A percentile compares a stretch with the other conserved stretches of the same genome.
phyloP scores from a whole-genome alignment of 208 protist species.

The Kentomonas sorsogonicus region DNA sequence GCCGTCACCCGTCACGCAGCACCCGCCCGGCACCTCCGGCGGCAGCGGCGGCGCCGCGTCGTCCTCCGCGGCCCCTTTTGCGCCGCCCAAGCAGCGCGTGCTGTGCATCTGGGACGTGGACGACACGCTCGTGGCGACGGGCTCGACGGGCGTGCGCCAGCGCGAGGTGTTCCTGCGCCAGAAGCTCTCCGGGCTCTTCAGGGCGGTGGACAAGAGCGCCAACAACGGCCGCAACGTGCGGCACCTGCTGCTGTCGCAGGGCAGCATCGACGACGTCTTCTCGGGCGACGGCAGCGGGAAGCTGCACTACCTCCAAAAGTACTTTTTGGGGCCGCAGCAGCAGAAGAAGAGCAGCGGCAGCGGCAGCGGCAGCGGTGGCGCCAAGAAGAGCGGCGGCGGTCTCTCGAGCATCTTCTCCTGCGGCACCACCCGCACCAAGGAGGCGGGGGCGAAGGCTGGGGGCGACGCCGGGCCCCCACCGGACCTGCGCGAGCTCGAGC shows the following conservation, averaged over 20 bases:
- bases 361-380: background rate
- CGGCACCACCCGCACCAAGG: background rate
- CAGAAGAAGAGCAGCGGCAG: background rate
- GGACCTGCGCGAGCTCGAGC: conserved; percentile 21
- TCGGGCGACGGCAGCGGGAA: conserved; percentile 25
- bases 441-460: conserved; percentile 5
- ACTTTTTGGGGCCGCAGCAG: conserved; percentile 20
- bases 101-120: conserved; percentile 85
- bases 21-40: background rate
- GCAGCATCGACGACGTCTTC: conserved; percentile 85
- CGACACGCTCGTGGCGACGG: conserved; percentile 71
- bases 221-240: conserved; percentile 24
- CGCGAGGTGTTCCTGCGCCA: conserved; percentile 42
- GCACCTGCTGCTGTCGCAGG: conserved; percentile 76
- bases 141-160: conserved; percentile 53
- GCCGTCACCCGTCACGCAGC: too few species aligned
- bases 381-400: conserved; percentile 11
- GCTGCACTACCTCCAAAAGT: conserved; percentile 35
- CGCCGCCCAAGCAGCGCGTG: conserved; percentile 26
- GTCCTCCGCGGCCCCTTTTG: background rate
- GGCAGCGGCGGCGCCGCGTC: background rate
- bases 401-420: conserved; percentile 1
- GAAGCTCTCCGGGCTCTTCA: conserved; percentile 48
- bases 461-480: conserved; percentile 1
- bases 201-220: conserved; percentile 13